These are phyloP conservation scores for Citrullus mucosospermus DNA, from an alignment of 306 rosid genomes.

Conservation along the genomic window DNA sequence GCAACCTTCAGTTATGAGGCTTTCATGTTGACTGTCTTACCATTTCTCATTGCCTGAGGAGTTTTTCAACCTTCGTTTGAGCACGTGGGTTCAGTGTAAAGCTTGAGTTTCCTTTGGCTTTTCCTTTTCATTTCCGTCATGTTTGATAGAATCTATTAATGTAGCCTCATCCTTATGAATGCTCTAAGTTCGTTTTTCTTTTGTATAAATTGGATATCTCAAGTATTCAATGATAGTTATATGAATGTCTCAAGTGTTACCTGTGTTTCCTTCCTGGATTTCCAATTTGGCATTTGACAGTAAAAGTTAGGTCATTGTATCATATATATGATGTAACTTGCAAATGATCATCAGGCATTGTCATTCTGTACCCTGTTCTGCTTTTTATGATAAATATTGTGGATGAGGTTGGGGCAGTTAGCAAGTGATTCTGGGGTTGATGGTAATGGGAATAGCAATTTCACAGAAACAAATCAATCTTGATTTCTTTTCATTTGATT, in stretches of 20 bases:
- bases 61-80: background rate
- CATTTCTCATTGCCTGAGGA: slow-evolving; percentile 63
- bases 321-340: background rate
- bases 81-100: background rate
- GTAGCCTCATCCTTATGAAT: background rate
- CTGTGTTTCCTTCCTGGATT: background rate
- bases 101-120: background rate
- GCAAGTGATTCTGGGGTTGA: background rate
- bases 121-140: background rate
- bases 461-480: background rate
- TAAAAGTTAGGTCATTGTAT: background rate
- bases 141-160: background rate
- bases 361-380: background rate
- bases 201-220: background rate
- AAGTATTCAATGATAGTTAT: background rate
- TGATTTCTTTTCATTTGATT: background rate
- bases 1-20: slow-evolving; percentile 76
- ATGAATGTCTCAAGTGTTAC: background rate
- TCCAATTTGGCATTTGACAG: background rate
- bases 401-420: background rate
- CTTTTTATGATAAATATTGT: background rate
- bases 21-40: slow-evolving; percentile 91
- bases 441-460: background rate
- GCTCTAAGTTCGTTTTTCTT: background rate
- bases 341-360: background rate